Evolutionary conservation across 805 yeast genomes (phyloP).

Genomic region (Cyberlindnera subsufficiens): DNA sequence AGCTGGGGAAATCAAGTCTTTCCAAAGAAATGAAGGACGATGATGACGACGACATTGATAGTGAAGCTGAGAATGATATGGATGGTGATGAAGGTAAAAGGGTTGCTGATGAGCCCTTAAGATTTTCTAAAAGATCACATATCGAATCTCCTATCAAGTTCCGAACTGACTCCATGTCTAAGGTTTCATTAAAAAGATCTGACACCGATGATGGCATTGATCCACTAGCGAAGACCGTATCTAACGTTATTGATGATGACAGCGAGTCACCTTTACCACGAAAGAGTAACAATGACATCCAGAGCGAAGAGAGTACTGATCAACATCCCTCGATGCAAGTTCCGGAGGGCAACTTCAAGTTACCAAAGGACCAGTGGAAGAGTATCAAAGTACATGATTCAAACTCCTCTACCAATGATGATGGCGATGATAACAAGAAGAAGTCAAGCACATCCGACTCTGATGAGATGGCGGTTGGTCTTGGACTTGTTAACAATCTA

Average conservation of each 20-base stretch:
- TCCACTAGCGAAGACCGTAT: slow-evolving; percentile 7
- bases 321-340: neutral
- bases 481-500: slow-evolving; percentile 18
- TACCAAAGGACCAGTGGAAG: slow-evolving; percentile 20
- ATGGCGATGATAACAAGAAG: slow-evolving; percentile 8
- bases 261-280: neutral
- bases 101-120: slow-evolving; percentile 1
- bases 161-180: slow-evolving; percentile 17
- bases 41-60: slow-evolving; percentile 18
- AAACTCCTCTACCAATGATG: slow-evolving; percentile 12
- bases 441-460: slow-evolving; percentile 20
- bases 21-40: slow-evolving; percentile 21
- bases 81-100: neutral
- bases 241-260: slow-evolving; percentile 8
- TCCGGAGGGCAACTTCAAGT: neutral
- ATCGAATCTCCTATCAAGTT: slow-evolving; percentile 9
- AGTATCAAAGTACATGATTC: slow-evolving; percentile 7
- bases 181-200: slow-evolving; percentile 5
- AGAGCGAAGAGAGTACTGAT: no score
- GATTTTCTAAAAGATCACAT: neutral
- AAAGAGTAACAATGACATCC: no score
- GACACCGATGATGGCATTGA: slow-evolving; percentile 15
- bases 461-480: slow-evolving; percentile 22
- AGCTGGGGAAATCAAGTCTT: slow-evolving; percentile 19
- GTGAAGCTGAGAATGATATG: slow-evolving; percentile 8